A percentile compares a stretch with the other conserved stretches of the same genome.
Evolutionary conservation across 1,139 yeast species (phyloP).

Genomic region (Maudiozyma humilis): DNA sequence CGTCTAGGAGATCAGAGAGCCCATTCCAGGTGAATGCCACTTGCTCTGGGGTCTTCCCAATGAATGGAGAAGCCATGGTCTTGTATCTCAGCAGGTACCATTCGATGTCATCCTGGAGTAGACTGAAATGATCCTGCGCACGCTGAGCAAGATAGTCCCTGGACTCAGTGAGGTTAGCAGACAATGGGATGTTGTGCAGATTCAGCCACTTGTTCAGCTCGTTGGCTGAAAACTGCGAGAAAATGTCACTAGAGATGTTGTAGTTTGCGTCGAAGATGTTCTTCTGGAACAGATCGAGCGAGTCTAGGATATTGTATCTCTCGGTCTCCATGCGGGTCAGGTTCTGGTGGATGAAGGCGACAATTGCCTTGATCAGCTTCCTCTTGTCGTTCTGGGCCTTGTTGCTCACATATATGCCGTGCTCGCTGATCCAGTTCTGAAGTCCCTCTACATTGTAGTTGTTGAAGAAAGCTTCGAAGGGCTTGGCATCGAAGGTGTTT

Average conservation of each 20-base stretch:
- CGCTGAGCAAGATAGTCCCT: constrained; percentile 34
- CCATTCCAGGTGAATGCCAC: constrained; percentile 9
- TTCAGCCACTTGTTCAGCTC: constrained; percentile 43
- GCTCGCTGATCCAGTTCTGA: constrained; percentile 40
- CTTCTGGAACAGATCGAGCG: constrained; percentile 34
- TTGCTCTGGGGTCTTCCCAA: constrained; percentile 28
- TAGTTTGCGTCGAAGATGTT: constrained; percentile 37
- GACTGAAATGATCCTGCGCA: constrained; percentile 34
- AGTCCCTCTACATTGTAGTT: constrained; percentile 41
- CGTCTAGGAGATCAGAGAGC: not conserved
- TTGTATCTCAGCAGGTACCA: constrained; percentile 33
- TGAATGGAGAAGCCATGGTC: constrained; percentile 30
- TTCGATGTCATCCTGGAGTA: constrained; percentile 35
- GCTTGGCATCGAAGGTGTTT: constrained; percentile 36
- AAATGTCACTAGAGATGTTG: constrained; percentile 38
- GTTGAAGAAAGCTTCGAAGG: constrained; percentile 26
- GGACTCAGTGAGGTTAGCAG: constrained; percentile 31
- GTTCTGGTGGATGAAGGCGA: constrained; percentile 38
- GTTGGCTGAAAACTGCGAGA: constrained; percentile 41
- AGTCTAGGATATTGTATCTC: constrained; percentile 35
- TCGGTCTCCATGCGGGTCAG: constrained; percentile 34
- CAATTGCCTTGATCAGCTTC: constrained; percentile 38
- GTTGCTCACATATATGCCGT: constrained; percentile 38
- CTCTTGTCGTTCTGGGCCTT: constrained; percentile 34
- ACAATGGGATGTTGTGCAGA: constrained; percentile 36